These are phyloP conservation scores for Candida montana DNA, from an alignment of 805 yeast genomes.

Conservation along the genomic window DNA sequence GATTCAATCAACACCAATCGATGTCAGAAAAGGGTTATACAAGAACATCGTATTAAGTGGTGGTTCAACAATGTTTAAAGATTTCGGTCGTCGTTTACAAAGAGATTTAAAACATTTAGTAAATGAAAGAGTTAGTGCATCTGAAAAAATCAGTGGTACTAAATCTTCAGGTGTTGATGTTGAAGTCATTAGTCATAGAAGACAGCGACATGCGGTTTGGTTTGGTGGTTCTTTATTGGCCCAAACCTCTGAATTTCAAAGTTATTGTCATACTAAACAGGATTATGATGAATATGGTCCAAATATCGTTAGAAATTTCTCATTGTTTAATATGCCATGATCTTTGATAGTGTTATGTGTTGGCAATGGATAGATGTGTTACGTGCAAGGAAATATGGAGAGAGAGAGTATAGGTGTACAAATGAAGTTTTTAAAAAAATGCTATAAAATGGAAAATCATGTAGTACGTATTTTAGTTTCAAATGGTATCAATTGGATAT, in stretches of 20 bases:
- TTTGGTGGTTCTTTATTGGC: constrained; percentile 97
- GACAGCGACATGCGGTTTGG: constrained; percentile 99
- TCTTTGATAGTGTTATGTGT: neutral
- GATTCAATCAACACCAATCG: constrained; percentile 93
- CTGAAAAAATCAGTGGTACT: constrained; percentile 56
- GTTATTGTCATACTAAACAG: constrained; percentile 93
- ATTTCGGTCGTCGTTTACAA: constrained; percentile 95
- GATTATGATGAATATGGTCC: constrained; percentile 99
- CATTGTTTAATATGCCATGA: constrained; percentile 84
- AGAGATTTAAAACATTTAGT: constrained; percentile 87
- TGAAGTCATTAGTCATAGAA: constrained; percentile 93
- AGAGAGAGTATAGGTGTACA: neutral
- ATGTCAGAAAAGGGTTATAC: constrained; percentile 94
- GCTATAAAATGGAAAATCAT: no score
- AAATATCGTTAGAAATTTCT: constrained; percentile 93
- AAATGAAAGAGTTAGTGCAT: constrained; percentile 77
- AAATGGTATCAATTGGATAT: neutral
- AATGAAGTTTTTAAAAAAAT: neutral
- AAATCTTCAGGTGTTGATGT: constrained; percentile 94
- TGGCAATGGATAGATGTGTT: no score
- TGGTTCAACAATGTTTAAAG: constrained; percentile 98
- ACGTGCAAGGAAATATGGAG: no score
- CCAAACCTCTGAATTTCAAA: constrained; percentile 93
- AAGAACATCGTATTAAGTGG: constrained; percentile 94
- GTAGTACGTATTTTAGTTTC: no score